phyloP scores from a whole-genome alignment of 164 flowering plant genomes.

The Magnolia kwangsiensis region DNA sequence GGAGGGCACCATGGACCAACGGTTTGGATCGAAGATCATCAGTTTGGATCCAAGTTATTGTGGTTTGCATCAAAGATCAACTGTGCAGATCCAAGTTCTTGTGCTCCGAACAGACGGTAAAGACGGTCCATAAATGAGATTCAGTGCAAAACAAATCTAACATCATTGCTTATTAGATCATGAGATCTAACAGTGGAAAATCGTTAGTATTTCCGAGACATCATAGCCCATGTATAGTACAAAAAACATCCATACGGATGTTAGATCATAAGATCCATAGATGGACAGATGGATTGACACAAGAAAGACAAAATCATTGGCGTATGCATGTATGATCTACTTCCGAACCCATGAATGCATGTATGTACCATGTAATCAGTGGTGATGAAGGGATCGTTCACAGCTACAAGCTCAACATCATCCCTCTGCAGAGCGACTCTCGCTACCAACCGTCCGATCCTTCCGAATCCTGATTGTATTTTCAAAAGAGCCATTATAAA shows the following conservation, averaged over 20 bases:
- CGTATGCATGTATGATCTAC: not conserved
- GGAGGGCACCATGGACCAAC: no score
- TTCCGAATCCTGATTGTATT: constrained; percentile 64
- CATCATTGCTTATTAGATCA: no score
- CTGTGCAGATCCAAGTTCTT: no score
- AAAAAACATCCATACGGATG: not conserved
- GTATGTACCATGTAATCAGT: constrained; percentile 77
- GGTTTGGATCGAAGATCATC: no score
- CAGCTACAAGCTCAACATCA: constrained; percentile 87
- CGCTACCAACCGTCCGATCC: constrained; percentile 89
- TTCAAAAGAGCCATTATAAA: not conserved
- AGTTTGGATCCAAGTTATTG: no score
- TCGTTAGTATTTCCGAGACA: not conserved
- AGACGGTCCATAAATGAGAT: no score
- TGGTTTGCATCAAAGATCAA: no score
- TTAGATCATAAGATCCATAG: not conserved
- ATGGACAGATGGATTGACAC: no score
- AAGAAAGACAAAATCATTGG: not conserved
- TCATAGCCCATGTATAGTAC: not conserved
- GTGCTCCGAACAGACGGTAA: no score
- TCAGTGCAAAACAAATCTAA: no score
- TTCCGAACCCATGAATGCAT: not conserved
- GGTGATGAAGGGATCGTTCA: constrained; percentile 84
- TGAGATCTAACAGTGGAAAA: no score
- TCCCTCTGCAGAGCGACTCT: constrained; percentile 74